phyloP scores from a whole-genome alignment of 1,284 basidiomycete species.

The Fomitopsis schrenkii region DNA sequence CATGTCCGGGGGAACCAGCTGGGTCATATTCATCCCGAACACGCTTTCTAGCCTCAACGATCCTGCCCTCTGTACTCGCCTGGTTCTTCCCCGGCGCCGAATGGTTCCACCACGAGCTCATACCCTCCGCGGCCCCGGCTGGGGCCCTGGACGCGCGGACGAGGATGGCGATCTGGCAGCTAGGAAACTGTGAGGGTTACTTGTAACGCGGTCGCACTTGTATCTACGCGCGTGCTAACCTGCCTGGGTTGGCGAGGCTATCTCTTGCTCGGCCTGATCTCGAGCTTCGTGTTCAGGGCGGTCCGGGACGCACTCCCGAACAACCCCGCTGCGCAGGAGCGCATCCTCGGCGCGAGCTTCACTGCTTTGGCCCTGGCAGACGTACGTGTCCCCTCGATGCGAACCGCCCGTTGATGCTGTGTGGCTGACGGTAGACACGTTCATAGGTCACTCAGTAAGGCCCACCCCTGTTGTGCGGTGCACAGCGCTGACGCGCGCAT shows the following conservation, averaged over 20 bases:
- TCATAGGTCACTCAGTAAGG: constrained; percentile 53
- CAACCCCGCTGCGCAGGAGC: constrained; percentile 64
- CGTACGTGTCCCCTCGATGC: constrained; percentile 39
- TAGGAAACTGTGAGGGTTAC: constrained; percentile 56
- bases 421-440: not conserved
- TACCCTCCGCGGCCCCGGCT: constrained; percentile 39
- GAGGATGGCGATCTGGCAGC: constrained; percentile 68
- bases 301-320: constrained; percentile 57
- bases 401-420: not conserved
- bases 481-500: not conserved
- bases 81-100: constrained; percentile 59
- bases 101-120: constrained; percentile 71
- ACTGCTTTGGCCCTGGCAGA: constrained; percentile 69
- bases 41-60: constrained; percentile 45
- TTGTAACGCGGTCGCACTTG: not conserved
- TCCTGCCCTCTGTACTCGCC: constrained; percentile 53
- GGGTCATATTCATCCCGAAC: not conserved
- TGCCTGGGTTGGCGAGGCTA: constrained; percentile 46
- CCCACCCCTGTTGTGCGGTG: not conserved
- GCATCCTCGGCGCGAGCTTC: constrained; percentile 62
- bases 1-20: not conserved
- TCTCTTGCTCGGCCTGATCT: constrained; percentile 61
- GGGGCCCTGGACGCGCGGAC: constrained; percentile 45
- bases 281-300: constrained; percentile 67
- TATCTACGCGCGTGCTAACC: not conserved